Percentiles rank a stretch among this genome's conserved stretches.
Conservation (phyloP, 2,329 filamentous ascomycete genomes). For the Fusarium keratoplasticum region DNA sequence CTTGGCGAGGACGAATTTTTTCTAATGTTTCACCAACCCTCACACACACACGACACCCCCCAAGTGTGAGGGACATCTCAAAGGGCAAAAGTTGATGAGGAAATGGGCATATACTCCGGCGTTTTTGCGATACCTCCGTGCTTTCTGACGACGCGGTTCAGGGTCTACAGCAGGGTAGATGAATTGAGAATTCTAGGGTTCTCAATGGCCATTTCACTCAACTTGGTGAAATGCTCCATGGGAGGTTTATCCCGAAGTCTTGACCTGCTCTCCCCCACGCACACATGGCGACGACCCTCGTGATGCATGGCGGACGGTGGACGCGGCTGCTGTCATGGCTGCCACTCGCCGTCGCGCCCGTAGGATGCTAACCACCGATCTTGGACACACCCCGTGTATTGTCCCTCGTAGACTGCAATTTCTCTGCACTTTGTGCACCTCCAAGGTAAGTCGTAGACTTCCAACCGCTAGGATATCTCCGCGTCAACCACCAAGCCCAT, state of each 20-base stretch:
- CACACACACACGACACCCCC: slow-evolving; percentile 24
- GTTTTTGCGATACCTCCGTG: slow-evolving; percentile 49
- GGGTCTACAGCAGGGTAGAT: slow-evolving; percentile 54
- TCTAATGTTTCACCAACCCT: slow-evolving; percentile 23
- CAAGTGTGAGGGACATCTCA: slow-evolving; percentile 23
- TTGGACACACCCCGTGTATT: slow-evolving; percentile 10
- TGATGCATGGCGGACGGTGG: slow-evolving; percentile 26
- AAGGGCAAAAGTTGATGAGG: slow-evolving; percentile 46
- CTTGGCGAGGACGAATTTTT: slow-evolving; percentile 39
- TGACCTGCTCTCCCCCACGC: slow-evolving; percentile 40
- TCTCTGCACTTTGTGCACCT: slow-evolving; percentile 18
- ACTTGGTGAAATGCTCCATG: slow-evolving; percentile 78
- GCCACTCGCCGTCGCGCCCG: background rate
- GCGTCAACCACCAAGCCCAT: slow-evolving; percentile 77
- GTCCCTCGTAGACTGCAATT: slow-evolving; percentile 33
- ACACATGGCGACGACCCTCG: slow-evolving; percentile 24
- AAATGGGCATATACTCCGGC: slow-evolving; percentile 55
- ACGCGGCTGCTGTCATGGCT: background rate
- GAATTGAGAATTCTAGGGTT: slow-evolving; percentile 59
- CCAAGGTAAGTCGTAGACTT: slow-evolving; percentile 40
- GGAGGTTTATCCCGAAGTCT: slow-evolving; percentile 79
- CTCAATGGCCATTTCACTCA: slow-evolving; percentile 80
- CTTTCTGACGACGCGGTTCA: slow-evolving; percentile 46
- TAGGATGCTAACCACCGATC: slow-evolving; percentile 30
- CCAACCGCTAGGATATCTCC: slow-evolving; percentile 86